Conservation (phyloP, 495 filamentous ascomycete species). For the Melanomma pulvis-pyrius region DNA sequence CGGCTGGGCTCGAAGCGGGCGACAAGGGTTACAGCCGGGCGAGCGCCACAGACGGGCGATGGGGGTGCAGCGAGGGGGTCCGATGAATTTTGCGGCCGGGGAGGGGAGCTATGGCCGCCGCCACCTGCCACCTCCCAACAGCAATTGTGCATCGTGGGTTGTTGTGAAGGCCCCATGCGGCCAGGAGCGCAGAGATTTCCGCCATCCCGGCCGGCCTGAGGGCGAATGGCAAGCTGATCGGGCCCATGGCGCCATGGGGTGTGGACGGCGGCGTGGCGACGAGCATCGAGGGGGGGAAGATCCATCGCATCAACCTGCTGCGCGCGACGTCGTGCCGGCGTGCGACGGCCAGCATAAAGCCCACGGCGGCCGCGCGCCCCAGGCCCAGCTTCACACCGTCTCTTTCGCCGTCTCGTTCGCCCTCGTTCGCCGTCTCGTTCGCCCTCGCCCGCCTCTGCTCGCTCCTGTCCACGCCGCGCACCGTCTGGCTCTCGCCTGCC, state of each 20-base stretch:
- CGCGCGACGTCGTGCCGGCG: background rate
- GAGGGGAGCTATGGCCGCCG: conserved; percentile 15
- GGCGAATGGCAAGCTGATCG: background rate
- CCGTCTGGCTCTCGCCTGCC: conserved; percentile 5
- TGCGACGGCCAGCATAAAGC: conserved; percentile 5
- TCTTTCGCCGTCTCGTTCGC: background rate
- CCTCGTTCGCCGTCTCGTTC: background rate
- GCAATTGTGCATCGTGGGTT: conserved; percentile 26
- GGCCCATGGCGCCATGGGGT: background rate
- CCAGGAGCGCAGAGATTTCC: background rate
- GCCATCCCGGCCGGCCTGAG: background rate
- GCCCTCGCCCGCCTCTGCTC: background rate
- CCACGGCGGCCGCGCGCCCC: background rate
- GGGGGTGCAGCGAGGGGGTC: conserved; percentile 6
- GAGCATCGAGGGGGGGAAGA: background rate
- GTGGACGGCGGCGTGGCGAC: background rate
- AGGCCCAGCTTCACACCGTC: conserved; percentile 2
- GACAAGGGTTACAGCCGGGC: conserved; percentile 14
- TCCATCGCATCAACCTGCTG: background rate
- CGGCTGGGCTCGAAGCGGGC: conserved; percentile 6
- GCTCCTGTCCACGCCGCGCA: conserved; percentile 6
- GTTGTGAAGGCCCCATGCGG: background rate
- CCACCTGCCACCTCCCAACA: conserved; percentile 20
- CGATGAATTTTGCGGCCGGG: conserved; percentile 26
- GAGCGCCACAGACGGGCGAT: background rate